Evolutionary conservation across 2,329 filamentous ascomycete genomes (phyloP), one percentile per base, ranked within the genome.

Genomic region (Cladosporium cucumerinum): DNA sequence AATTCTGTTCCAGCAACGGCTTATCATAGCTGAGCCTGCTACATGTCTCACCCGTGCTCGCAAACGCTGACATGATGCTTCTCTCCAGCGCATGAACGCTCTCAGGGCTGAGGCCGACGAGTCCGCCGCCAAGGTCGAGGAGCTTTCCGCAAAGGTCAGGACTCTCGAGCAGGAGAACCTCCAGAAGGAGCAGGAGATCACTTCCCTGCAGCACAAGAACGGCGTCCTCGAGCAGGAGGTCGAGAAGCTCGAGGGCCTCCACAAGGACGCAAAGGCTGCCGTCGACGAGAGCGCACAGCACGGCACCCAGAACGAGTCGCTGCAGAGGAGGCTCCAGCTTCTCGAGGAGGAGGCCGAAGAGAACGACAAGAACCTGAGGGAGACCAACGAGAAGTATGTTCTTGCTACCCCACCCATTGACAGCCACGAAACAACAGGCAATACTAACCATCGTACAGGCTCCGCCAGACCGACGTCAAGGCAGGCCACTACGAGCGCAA

Each of bases 401-500:
- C 34, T 46, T 61, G 58, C 30, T 30, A 30, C 28, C 6, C 28
- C 28, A 21, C 8, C 25, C 25, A 32, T 65, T 69, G 23, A 66
- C 65, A 30, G 21, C 7, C 16, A 61, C 55, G 64, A 21, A 23
- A 32, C 11, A 5, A 60, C 25, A 48, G 23, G 16, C 30, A 61
- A 23, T 46, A 32, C 48, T 61, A 12, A 61, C 59, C n/a, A 62
- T 60, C 30, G 58, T 65, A 70, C 73, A 99, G 95, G 84, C 92
- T 98, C 77, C 93, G 95, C 80, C 93, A 97, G 84, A 97, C 95
- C 82, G 95, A 99, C 79, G 93, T 98, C 83, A 98, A 98, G 86
- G 93, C 94, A 76, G 95, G 94, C 75, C 94, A 99, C 85, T 98
- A 94, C 82, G 95, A 99, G 85, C 95, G 95, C 82, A 98, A 98